Evolutionary conservation across 2,329 filamentous ascomycete species (phyloP).

Genomic region (Fusarium fujikuroi): DNA sequence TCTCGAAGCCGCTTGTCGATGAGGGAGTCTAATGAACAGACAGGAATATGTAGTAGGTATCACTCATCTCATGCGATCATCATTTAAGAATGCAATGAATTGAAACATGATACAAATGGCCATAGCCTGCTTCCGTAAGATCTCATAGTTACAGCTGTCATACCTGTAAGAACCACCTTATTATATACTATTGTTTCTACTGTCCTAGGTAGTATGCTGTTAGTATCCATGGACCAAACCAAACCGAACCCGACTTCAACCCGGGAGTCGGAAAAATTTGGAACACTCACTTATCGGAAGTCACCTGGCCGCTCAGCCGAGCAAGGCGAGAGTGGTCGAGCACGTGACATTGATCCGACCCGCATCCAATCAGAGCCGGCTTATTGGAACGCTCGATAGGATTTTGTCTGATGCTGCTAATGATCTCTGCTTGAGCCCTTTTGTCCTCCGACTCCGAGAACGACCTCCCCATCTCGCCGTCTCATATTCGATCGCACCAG

Average conservation of each 20-base stretch:
- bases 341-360: conserved; percentile 52
- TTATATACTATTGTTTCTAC: background rate
- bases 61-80: background rate
- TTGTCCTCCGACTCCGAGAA: conserved; percentile 53
- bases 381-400: conserved; percentile 56
- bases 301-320: conserved; percentile 38
- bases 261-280: conserved; percentile 38
- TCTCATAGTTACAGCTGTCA: background rate
- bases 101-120: background rate
- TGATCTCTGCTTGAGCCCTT: conserved; percentile 54
- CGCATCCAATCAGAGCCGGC: conserved; percentile 54
- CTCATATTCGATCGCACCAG: conserved; percentile 52
- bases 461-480: conserved; percentile 51
- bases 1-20: background rate
- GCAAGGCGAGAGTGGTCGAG: conserved; percentile 22
- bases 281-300: conserved; percentile 10
- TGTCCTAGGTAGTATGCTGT: background rate
- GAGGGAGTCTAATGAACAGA: background rate
- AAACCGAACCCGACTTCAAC: conserved; percentile 29
- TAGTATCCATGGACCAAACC: background rate
- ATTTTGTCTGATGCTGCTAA: conserved; percentile 53
- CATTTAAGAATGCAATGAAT: background rate
- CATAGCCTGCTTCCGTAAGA: background rate
- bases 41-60: background rate
- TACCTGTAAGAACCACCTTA: background rate